Base-by-base conservation (phyloP, 495 filamentous ascomycete genomes). In the Aspergillus baeticus region DNA sequence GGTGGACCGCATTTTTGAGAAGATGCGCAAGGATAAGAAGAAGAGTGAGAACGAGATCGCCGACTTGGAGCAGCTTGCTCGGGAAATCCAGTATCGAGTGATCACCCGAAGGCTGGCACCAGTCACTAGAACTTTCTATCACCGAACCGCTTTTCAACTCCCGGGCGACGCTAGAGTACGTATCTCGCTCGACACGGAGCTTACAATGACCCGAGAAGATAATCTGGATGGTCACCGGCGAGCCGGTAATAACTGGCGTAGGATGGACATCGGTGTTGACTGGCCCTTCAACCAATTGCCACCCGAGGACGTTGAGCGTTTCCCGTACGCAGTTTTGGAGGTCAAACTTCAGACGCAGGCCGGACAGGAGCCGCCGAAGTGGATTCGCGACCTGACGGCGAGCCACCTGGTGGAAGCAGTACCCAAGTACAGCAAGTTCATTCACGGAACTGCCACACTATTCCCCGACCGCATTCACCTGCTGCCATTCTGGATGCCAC, bases 401-500 rank as follows among this genome's bases (percentile, higher is more conserved):
- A 94, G 89, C 62, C 94, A 99, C 70, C 81, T 99, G 21, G 94
- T 99, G 13, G 94, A 99, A 69, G 94, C 95, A 1, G 92, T 98
- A 1, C 94, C 94, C 47, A 99, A 99, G 67, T 99, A 96, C 77
- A 96, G 91, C 63, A 99, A 99, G 74, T 99, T 98, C 71, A 99
- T 99, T 57, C 94, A 99, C 70, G 94, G 94, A 46, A 88, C 85
- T 0, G 91, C 93, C 8, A 90, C 83, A 0, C 70, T 98, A 17
- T 94, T 96, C 70, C 93, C 92, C 0, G 80, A 86, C 26, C 85
- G 88, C 42, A 98, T 98, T 68, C 77, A 96, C 26, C 83, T 99
- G 2, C 82, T 98, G 3, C 94, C 94, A 3, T 99, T 88, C 80
- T 99, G 94, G 94, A 87, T 91, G 76, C 94, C 94, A 0, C 94